Evolutionary conservation across 2,329 filamentous ascomycete genomes (phyloP), one percentile per base, ranked within the genome.

Genomic region (Teratosphaeria gauchensis): DNA sequence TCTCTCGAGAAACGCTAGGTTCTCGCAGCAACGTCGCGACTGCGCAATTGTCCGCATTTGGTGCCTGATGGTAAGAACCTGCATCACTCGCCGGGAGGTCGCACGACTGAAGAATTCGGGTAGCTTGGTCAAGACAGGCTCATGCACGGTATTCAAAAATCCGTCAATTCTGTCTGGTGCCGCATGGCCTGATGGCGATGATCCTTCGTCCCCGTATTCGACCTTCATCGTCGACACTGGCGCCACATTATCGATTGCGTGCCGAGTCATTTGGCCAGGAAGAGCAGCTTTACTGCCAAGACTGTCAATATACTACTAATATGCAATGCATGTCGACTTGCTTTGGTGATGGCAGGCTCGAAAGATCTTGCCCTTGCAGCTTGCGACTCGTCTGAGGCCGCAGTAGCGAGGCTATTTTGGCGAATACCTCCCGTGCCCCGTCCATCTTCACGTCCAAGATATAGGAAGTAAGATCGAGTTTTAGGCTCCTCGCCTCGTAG

Each of bases 101-200:
- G 56, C 24, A 8, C 46, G 58, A 21, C 56, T 33, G 54, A 62
- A 60, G 54, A 62, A 62, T 30, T 62, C 61, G 7, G 61, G 61
- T 56, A 62, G 32, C 19, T 28, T 53, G 52, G 28, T 53, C 16
- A n/a, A 21, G 19, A 19, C n/a, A 19, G n/a, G 42, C n/a, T 48
- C 6, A 19, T 11, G 8, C 16, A 16, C 16, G n/a, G 16, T 48
- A n/a, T 19, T 19, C n/a, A 21, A 16, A 48, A 3, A 21, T 21
- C n/a, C 42, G n/a, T 21, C 42, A n/a, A 21, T 6, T 16, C 19
- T 21, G 42, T 16, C 16, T 19, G 42, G n/a, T n/a, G 5, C 3
- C n/a, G 16, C n/a, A 48, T 21, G 19, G n/a, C 42, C 9, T 19
- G n/a, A n/a, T 21, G 16, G 42, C 9, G 42, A n/a, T 48, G 42